Base-by-base conservation (phyloP, 805 yeast species). In the Yamadazyma akitaensis region DNA sequence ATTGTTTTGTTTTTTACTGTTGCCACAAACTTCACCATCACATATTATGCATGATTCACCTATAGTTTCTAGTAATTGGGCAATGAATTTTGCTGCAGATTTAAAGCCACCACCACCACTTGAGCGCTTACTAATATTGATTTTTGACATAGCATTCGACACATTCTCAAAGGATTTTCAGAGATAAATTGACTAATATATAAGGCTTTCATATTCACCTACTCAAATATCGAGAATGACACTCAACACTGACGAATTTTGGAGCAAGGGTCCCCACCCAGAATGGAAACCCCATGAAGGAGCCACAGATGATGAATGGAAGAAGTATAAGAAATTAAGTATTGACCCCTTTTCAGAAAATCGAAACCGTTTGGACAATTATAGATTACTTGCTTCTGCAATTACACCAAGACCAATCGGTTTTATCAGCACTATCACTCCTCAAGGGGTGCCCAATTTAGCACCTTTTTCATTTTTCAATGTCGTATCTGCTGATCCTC, bases 391-490 rank as follows among this genome's bases (percentile, higher is more conserved):
- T 25, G 70, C 70, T n/a, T 66, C 80, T 11, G 83, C 78, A 1
- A 55, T 82, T 14, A 67, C 72, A 1, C 88, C 88, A 2, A 68
- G 88, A 47, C 86, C 86, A 7, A 71, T 82, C 53, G 87, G 80
- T 4, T 75, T 82, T 47, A 61, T 82, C 2, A 75, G 85, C 5
- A 72, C 84, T 0, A 55, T 76, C 1, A 59, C 68, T 24, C 49
- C 52, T 6, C 65, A 68, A 10, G 84, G 85, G 0, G 54, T 53
- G 1, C 53, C 54, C 26, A 82, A 82, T 55, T 59, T 82, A 34
- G 78, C 87, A 1, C 87, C 87, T n/a, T 82, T 77, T 55, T 79
- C 84, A 11, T 82, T 68, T 59, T 79, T 79, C 57, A 65, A 63
- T 21, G 51, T 79, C 19, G 73, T 75, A 13, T 66, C 65, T 40